These are phyloP conservation scores for Brachypodium distachyon DNA, from an alignment of 202 grass and related monocot species.

Conservation along the genomic window DNA sequence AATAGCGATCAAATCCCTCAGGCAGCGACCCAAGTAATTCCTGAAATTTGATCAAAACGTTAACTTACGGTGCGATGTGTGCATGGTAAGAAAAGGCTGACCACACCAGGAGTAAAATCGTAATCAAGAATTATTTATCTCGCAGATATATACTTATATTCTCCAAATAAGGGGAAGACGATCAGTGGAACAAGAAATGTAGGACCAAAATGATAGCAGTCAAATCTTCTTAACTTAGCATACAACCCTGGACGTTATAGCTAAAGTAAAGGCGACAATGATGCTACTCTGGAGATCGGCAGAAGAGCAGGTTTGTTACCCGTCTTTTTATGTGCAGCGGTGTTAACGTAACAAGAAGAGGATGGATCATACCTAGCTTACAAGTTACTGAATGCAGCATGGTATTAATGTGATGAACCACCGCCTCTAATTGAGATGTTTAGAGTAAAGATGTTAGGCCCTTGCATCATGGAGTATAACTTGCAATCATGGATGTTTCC, in stretches of 20 bases:
- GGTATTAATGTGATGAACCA: no score
- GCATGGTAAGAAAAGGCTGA: background rate
- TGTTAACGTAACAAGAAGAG: no score
- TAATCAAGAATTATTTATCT: background rate
- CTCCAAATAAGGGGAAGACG: background rate
- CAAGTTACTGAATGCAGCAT: no score
- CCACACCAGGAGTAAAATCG: background rate
- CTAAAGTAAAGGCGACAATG: background rate
- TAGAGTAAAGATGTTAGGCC: no score
- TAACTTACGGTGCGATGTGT: background rate
- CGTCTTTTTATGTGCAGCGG: background rate
- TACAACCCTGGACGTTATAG: background rate
- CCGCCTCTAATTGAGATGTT: no score
- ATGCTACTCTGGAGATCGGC: background rate
- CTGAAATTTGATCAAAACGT: conserved; percentile 24
- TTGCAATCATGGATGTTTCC: no score
- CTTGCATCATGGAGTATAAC: no score
- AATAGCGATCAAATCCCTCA: conserved; percentile 79
- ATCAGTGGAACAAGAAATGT: background rate
- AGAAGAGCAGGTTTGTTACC: background rate
- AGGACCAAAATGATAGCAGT: background rate
- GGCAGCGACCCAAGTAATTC: conserved; percentile 67
- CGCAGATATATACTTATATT: background rate
- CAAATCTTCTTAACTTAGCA: background rate
- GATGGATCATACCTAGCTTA: no score